Evolutionary conservation across 768 basidiomycete genomes (phyloP), one percentile per base, ranked within the genome.

Genomic region (Macrolepiota albuminosa): DNA sequence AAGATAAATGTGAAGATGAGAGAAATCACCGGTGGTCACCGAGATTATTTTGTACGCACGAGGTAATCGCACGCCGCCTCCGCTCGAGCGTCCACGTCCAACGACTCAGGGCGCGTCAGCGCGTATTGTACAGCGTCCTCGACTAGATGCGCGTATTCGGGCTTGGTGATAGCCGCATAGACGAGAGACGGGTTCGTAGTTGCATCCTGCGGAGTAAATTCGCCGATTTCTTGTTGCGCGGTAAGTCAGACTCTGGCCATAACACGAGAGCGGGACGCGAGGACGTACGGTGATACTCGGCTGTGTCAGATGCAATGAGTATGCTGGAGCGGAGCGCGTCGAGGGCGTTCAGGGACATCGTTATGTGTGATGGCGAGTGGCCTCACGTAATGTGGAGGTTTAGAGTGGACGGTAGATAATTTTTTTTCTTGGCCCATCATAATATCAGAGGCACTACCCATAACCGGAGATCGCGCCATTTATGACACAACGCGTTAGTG

Each of bases 161-260:
- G 69, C 48, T 73, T 72, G n/a, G 66, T 68, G 2, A 74, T 67
- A 3, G 74, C 74, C 1, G 67, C 68, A 43, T 66, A 65, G 1
- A 75, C 69, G 2, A 75, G 67, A 2, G 74, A 75, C 6, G 74
- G 75, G 45, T 76, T 74, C 26, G 72, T 71, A 0, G 74, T 76
- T 13, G 75, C 73, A 57, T 76, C 74, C 9, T 63, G 62, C 26
- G 73, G 70, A 34, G 67, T 24, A 58, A 71, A 75, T 54, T 70
- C 66, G 21, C 56, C 64, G 33, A 75, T 73, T 58, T 70, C 75
- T 75, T 54, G 46, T 34, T 36, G 33, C 29, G 29, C 29, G 11
- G 34, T 29, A 37, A 49, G 47, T 39, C 37, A 34, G 16, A 16
- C 37, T 33, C 46, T 50, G 2, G 29, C n/a, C 29, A 29, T 29